phyloP scores from a whole-genome alignment of 345 rosid species.

The Cardamine occulta region DNA sequence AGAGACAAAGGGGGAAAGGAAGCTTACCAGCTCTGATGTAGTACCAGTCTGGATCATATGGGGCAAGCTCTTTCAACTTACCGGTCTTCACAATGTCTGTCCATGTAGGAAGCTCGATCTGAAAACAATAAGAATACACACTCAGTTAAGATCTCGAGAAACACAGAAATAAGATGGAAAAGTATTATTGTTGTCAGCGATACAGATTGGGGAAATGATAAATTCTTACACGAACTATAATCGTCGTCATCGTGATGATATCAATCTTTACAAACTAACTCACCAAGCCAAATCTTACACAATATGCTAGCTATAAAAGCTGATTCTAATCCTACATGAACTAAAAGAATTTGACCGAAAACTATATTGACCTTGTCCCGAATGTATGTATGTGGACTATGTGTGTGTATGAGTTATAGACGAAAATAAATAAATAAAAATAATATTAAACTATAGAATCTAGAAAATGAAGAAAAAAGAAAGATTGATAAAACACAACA shows the following conservation, averaged over 20 bases:
- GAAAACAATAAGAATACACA: neutral
- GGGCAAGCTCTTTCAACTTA: constrained; percentile 82
- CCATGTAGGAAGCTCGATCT: constrained; percentile 95
- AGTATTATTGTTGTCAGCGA: neutral
- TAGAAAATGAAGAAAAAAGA: too few relatives aligned
- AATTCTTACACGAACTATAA: neutral
- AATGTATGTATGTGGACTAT: neutral
- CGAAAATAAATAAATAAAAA: neutral
- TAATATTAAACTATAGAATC: neutral
- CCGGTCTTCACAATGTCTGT: constrained; percentile 89
- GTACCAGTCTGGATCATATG: constrained; percentile 94
- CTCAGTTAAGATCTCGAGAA: neutral
- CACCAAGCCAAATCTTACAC: neutral
- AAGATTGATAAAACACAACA: neutral
- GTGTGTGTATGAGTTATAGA: neutral
- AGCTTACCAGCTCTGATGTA: constrained; percentile 70
- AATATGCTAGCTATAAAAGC: neutral
- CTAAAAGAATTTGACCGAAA: neutral
- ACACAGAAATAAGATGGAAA: too few relatives aligned
- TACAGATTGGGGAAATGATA: neutral
- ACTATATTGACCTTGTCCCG: neutral
- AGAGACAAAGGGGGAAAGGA: neutral
- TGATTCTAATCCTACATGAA: neutral
- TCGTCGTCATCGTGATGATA: neutral
- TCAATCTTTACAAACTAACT: neutral